phyloP scores from a whole-genome alignment of 305 asterid genomes.

The Rubia tinctorum region DNA sequence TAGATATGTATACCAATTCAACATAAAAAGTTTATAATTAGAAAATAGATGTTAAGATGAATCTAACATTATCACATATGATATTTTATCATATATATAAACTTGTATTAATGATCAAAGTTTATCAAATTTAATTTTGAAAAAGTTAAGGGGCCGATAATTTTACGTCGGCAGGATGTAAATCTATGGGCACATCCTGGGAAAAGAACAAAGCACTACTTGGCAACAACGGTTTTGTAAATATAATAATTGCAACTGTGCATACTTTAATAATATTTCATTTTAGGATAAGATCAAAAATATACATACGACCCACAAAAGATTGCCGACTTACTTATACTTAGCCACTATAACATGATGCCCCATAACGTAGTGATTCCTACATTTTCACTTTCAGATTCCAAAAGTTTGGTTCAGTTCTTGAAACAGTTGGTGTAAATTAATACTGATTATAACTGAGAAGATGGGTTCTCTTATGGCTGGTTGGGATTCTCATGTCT shows the following conservation, averaged over 20 bases:
- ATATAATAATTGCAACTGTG: background rate
- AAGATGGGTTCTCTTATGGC: constrained; percentile 90
- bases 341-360: background rate
- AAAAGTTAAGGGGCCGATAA: too few species aligned
- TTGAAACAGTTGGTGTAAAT: too few species aligned
- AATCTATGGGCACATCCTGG: constrained; percentile 8
- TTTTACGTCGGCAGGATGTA: too few species aligned
- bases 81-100: too few species aligned
- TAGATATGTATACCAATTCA: too few species aligned
- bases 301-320: background rate
- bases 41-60: too few species aligned
- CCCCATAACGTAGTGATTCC: background rate
- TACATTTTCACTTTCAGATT: background rate
- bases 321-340: background rate
- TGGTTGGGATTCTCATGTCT: constrained; percentile 72
- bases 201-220: background rate
- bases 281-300: constrained; percentile 12
- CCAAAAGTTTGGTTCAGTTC: background rate
- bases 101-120: too few species aligned
- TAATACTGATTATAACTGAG: too few species aligned
- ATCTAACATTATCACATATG: too few species aligned
- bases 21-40: too few species aligned
- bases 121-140: too few species aligned
- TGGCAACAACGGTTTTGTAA: background rate
- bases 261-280: background rate